A percentile compares a stretch with the other conserved stretches of the same genome.
Evolutionary conservation across 495 filamentous ascomycete genomes (phyloP).

Genomic region (Astrothelium subdiscretum): DNA sequence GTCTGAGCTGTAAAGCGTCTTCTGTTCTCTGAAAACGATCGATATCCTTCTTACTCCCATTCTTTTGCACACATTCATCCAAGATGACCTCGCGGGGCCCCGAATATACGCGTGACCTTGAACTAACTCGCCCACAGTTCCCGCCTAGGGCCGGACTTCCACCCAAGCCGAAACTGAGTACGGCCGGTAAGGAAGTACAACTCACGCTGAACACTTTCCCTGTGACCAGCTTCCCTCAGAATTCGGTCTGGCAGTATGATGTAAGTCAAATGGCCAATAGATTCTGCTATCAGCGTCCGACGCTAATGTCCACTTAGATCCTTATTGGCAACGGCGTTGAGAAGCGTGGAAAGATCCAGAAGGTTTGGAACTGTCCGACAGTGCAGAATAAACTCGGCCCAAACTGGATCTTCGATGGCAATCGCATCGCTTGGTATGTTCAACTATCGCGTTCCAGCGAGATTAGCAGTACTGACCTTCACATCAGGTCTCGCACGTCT

Average conservation of each 20-base stretch:
- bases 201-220: slow-evolving; percentile 65
- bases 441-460: too few species aligned
- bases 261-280: slow-evolving; percentile 40
- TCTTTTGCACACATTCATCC: too few species aligned
- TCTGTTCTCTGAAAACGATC: not conserved
- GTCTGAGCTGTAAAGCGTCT: too few species aligned
- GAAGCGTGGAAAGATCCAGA: slow-evolving; percentile 52
- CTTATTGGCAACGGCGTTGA: slow-evolving; percentile 49
- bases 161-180: slow-evolving; percentile 16
- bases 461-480: too few species aligned
- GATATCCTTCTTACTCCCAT: too few species aligned
- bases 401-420: slow-evolving; percentile 65
- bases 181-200: slow-evolving; percentile 41
- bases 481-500: slow-evolving; percentile 25
- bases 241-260: slow-evolving; percentile 69
- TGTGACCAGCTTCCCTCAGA: slow-evolving; percentile 40
- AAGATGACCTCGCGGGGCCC: not conserved
- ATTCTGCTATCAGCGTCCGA: not conserved
- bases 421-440: slow-evolving; percentile 64
- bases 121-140: not conserved
- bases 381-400: slow-evolving; percentile 42
- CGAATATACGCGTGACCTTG: not conserved
- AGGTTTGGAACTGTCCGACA: slow-evolving; percentile 55
- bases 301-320: slow-evolving; percentile 33
- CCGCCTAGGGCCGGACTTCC: slow-evolving; percentile 14